Base-by-base conservation (phyloP, 495 filamentous ascomycete genomes). In the Neurospora terricola region DNA sequence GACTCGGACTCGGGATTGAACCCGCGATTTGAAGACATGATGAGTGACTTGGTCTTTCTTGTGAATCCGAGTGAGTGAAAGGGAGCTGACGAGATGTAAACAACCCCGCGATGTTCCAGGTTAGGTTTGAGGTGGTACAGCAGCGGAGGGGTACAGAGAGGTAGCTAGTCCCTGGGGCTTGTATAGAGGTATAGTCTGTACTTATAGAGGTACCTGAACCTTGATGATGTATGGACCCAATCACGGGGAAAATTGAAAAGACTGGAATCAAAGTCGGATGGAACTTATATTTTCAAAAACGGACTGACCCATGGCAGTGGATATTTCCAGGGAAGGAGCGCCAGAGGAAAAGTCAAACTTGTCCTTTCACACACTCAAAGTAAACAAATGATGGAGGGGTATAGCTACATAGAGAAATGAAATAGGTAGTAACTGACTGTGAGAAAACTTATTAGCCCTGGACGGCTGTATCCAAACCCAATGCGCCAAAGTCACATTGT, bases 1-100 rank as follows among this genome's bases (percentile, higher is more conserved):
- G 80, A 80, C 10, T 87, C 83, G 69, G 89, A 88, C 38, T 89
- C 88, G 4, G 83, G 84, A 71, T 83, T 83, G 69, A 81, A 75
- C 21, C 34, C 70, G 38, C 74, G 70, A 37, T 70, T 54, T 5
- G 77, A 78, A 34, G 76, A 23, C 80, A 82, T 82, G 7, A 0
- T 39, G 36, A 38, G 70, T 14, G 38, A 18, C 12, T 66, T 21
- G 42, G 68, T 34, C 45, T 54, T 54, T 34, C 3, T 62, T 66
- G 54, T 66, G 27, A 66, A 34, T 7, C 21, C 4, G 2, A 66
- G 23, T 34, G 54, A 66, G 54, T 66, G 27, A 9, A 66, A 66
- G 23, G 12, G 7, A 66, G 27, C 34, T 14, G 54, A 36, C 27
- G 27, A 66, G 27, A 66, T 18, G 54, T 66, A 34, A 34, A 66